phyloP scores from a whole-genome alignment of 371 early-diverging fungal genomes.

The Fennellomyces sp. region DNA sequence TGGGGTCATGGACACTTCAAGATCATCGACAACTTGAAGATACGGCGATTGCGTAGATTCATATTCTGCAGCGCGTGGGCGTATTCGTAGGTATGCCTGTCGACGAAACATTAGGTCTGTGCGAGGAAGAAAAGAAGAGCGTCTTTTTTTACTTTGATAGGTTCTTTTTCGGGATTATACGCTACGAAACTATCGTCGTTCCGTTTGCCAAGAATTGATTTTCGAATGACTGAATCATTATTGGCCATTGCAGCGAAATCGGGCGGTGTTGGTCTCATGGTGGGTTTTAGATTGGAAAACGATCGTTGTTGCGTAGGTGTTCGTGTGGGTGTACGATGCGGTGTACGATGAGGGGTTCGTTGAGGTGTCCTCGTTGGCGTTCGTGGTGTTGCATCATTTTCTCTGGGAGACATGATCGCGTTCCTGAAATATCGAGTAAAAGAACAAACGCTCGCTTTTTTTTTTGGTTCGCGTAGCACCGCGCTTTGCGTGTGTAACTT shows the following conservation, averaged over 20 bases:
- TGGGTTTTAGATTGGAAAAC: constrained; percentile 5
- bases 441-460: neutral
- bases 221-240: constrained; percentile 2
- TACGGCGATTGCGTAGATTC: constrained; percentile 28
- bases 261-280: constrained; percentile 7
- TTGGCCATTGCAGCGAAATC: constrained; percentile 12
- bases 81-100: constrained; percentile 51
- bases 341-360: constrained; percentile 17
- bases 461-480: neutral
- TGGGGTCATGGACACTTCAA: constrained; percentile 50
- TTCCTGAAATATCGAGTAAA: neutral
- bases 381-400: neutral
- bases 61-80: constrained; percentile 27
- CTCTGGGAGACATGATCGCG: constrained; percentile 1
- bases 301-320: constrained; percentile 10
- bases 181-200: constrained; percentile 21
- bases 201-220: constrained; percentile 7
- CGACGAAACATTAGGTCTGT: neutral
- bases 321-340: constrained; percentile 13
- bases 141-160: constrained; percentile 17
- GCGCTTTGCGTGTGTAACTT: no score
- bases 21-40: constrained; percentile 51
- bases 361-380: constrained; percentile 10
- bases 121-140: neutral
- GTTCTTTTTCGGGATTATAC: constrained; percentile 32